Evolutionary conservation across 208 protist genomes (phyloP).

Genomic region (Trypanosoma melophagium): DNA sequence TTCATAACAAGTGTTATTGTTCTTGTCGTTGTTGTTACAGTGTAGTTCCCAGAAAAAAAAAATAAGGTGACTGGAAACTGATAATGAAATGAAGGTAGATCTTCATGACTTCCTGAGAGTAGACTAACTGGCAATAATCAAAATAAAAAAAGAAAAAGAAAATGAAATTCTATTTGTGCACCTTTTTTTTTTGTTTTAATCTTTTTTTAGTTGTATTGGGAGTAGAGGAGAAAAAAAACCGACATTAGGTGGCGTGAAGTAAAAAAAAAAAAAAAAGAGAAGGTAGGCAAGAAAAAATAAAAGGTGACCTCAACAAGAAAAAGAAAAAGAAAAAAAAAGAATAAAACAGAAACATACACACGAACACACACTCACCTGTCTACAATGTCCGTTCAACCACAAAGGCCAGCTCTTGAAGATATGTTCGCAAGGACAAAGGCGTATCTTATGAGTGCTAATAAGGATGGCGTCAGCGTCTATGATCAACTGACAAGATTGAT

Average conservation of each 20-base stretch:
- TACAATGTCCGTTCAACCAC: conserved; percentile 31
- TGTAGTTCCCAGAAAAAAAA: not conserved
- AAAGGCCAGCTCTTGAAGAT: conserved; percentile 41
- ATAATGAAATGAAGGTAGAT: no score
- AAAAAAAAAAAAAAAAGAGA: not conserved
- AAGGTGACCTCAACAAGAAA: not conserved
- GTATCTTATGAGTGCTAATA: conserved; percentile 86
- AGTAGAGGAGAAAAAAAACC: no score
- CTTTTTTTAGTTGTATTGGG: no score
- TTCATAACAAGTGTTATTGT: conserved; percentile 11
- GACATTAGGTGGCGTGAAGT: not conserved
- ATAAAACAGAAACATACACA: not conserved
- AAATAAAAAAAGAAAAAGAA: no score
- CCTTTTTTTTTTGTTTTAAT: no score
- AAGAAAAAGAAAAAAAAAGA: not conserved
- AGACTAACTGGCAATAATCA: no score
- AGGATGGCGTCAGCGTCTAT: conserved; percentile 89
- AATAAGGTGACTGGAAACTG: not conserved
- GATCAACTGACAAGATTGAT: conserved; percentile 89
- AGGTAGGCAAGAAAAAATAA: not conserved
- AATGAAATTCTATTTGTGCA: no score
- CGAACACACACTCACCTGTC: not conserved
- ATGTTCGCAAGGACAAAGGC: conserved; percentile 86
- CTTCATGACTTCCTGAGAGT: no score
- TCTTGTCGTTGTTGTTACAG: not conserved